A percentile compares a stretch with the other conserved stretches of the same genome.
phyloP scores from a whole-genome alignment of 2,329 filamentous ascomycete genomes.

The Arthrinium puccinioides region DNA sequence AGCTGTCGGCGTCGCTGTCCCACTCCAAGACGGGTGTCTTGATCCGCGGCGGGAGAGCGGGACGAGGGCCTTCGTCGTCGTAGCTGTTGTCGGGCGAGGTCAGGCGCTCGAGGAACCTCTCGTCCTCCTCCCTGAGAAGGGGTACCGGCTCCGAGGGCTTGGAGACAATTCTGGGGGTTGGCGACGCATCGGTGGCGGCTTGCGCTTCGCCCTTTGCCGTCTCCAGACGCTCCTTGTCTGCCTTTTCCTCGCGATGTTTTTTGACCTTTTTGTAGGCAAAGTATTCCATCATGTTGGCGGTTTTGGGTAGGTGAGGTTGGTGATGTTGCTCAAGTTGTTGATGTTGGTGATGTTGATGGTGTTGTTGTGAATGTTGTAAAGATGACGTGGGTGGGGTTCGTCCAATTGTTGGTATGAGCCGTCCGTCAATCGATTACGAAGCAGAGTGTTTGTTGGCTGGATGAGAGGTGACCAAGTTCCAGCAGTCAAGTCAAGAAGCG shows the following conservation, averaged over 20 bases:
- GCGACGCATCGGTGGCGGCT: conserved; percentile 12
- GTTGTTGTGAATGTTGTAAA: not conserved
- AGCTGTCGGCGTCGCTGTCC: conserved; percentile 34
- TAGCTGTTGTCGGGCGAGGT: conserved; percentile 26
- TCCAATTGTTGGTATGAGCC: no score
- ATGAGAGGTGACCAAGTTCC: no score
- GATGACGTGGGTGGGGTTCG: no score
- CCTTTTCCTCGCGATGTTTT: conserved; percentile 48
- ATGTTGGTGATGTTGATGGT: not conserved
- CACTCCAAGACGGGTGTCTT: conserved; percentile 44
- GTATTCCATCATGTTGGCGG: conserved; percentile 51
- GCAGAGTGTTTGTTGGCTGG: no score
- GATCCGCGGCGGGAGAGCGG: conserved; percentile 47
- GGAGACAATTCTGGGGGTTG: conserved; percentile 17
- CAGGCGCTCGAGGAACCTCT: conserved; percentile 49
- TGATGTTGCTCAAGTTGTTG: not conserved
- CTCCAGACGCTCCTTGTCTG: conserved; percentile 17
- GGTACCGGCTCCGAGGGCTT: conserved; percentile 26
- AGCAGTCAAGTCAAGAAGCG: no score
- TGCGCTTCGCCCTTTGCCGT: conserved; percentile 15
- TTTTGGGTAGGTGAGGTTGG: not conserved
- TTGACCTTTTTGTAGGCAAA: conserved; percentile 56
- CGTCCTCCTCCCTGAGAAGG: conserved; percentile 49
- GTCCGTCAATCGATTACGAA: no score
- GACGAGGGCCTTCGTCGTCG: conserved; percentile 37